Evolutionary conservation across 2,329 filamentous ascomycete genomes (phyloP).

Genomic region (Neofusicoccum sp.): DNA sequence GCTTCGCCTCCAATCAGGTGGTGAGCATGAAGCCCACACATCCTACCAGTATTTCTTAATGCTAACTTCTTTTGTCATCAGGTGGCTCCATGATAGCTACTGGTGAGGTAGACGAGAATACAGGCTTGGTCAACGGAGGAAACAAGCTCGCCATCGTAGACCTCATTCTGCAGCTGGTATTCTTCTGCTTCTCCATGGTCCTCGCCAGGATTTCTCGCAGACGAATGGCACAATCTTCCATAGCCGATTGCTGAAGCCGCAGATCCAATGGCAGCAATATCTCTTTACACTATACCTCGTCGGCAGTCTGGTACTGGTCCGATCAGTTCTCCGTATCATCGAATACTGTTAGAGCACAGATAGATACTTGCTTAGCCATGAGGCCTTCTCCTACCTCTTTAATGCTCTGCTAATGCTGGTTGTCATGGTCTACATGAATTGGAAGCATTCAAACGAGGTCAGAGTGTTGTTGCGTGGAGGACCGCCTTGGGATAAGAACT

Average conservation of each 20-base stretch:
- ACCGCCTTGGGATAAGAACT: no score
- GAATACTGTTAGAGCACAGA: conserved; percentile 48
- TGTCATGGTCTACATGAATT: conserved; percentile 32
- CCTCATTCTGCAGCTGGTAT: conserved; percentile 32
- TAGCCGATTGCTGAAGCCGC: no score
- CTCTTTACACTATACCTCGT: conserved; percentile 45
- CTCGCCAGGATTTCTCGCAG: conserved; percentile 27
- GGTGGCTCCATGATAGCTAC: conserved; percentile 25
- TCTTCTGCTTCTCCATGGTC: conserved; percentile 31
- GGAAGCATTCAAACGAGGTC: no score
- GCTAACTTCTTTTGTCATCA: background rate
- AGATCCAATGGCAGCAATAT: conserved; percentile 27
- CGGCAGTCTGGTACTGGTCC: conserved; percentile 48
- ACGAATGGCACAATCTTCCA: no score
- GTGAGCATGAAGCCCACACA: conserved; percentile 22
- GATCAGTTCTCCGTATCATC: conserved; percentile 48
- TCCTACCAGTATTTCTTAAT: background rate
- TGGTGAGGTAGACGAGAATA: background rate
- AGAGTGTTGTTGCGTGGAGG: no score
- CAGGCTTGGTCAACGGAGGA: no score
- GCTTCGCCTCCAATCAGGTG: conserved; percentile 39
- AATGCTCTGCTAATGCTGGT: conserved; percentile 46
- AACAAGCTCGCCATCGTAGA: conserved; percentile 23
- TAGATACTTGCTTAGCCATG: conserved; percentile 45
- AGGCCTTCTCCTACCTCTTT: conserved; percentile 50